Base-by-base conservation (phyloP, 306 rosid species). In the Dalbergia oliveri region DNA sequence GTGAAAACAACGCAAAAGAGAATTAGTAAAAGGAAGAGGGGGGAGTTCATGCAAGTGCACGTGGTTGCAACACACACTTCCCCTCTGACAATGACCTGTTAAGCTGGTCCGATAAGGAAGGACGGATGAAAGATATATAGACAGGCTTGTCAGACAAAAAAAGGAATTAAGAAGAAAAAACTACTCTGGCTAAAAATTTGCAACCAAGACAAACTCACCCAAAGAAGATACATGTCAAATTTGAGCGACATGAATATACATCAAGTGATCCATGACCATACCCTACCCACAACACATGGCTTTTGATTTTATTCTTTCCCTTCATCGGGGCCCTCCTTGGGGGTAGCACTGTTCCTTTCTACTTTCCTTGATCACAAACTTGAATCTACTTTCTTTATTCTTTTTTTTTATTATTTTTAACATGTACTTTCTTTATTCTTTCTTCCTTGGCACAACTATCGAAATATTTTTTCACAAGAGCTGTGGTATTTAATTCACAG, bases 41-140 rank as follows among this genome's bases (percentile, higher is more conserved):
- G 18, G 8, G 69, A 66, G 5, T 26, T 73, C 62, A 66, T 79
- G 77, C 33, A 41, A 50, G 34, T 44, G 74, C 87, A 79, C 81
- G 84, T 74, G 87, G 80, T 69, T 50, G 68, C 61, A 67, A 43
- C 63, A 23, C 16, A 18, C 18, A 70, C 15, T 26, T 15, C 1
- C 49, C 34, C 34, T 43, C 69, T 15, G 8, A 63, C 61, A 60
- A 9, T 45, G 34, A 76, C 49, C 11, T 37, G 72, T 44, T 19
- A 41, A 56, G 62, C 62, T 18, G 31, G 10, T 44, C 50, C 15
- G 53, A 34, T 33, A 26, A 35, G 23, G 26, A 50, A 35, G 65
- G 37, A 57, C 39, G 39, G 13, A 44, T 37, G 63, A 61, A 26
- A 26, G 31, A 26, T 26, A 26, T 2, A 26, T 26, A 80, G 47